Evolutionary conservation across 805 yeast species (phyloP), one percentile per base, ranked within the genome.

Genomic region (Sugiyamaella marilandica): DNA sequence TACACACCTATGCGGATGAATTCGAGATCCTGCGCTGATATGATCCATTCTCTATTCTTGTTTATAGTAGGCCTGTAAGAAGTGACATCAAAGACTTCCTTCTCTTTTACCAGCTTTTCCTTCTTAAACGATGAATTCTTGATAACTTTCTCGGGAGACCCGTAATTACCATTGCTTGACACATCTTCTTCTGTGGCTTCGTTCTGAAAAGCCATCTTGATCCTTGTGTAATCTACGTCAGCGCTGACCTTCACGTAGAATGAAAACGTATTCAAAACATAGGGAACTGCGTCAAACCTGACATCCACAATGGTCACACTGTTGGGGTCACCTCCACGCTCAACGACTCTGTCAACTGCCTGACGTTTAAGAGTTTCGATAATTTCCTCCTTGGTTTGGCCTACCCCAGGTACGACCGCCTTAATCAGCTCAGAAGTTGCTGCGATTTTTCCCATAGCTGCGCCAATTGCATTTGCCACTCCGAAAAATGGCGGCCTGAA

Each of bases 401-500:
- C 63, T 32, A 46, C 55, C 10, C 60, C 49, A 7, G 55, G 53
- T 10, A 52, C 41, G 24, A 55, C 51, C n/a, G 54, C 52, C 31
- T 56, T 62, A 18, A 69, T 60, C 9, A 43, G 47, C n/a, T 58
- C 59, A 7, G 65, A 54, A n/a, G 62, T 62, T 8, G 70, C 62
- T 24, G 78, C 71, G 3, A 76, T 64, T 55, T 75, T 75, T 19
- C 76, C 77, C 63, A 75, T 60, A 3, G 79, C 79, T 26, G 80
- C 78, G 44, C 79, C 80, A 50, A 77, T 74, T 2, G 80, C 81
- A 62, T 77, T 77, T 5, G 79, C 79, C 49, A 74, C 77, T 41
- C 69, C 67, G 59, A 61, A 70, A 55, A 55, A 75, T 31, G 72
- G 71, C 2, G 79, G 79, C 48, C 71, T 63, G 45, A 74, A 60